Base-by-base conservation (phyloP, 306 rosid genomes). In the Parietaria judaica region DNA sequence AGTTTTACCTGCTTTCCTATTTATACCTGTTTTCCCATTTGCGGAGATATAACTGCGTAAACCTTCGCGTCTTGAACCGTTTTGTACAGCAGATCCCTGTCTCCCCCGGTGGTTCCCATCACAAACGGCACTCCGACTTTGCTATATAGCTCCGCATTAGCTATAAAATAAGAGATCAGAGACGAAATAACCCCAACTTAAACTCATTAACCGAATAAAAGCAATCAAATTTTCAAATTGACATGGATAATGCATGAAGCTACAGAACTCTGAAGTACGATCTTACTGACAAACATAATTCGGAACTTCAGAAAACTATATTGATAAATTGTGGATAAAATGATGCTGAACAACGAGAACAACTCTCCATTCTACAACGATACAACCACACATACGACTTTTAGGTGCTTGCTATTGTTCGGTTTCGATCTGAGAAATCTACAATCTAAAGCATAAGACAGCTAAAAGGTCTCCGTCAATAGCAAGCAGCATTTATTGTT, bases 101-200 rank as follows among this genome's bases (percentile, higher is more conserved):
- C 95, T 48, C 95, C 95, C 37, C 99, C 95, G 3, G 99, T 92
- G 60, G 97, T 92, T 63, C 97, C 95, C 86, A 92, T 92, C 82
- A 92, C 99, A 52, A 88, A 88, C 62, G 95, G 97, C 50, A 88
- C 95, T 49, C 97, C 95, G 43, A 88, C 80, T 68, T 77, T 84
- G 78, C 85, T 58, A 69, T 88, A 92, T 17, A 88, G 81, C 71
- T 78, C 94, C 66, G 94, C 95, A 72, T 92, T 92, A 70, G 65
- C 99, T 88, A 72, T 66, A 80, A 48, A 49, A 43, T 41, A 1
- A 17, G 34, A 68, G 12, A 46, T 71, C 39, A 53, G 51, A 57
- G 53, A 13, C 38, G 50, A n/a, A 54, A 41, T 41, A 41, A 3
- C 45, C 23, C 58, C 46, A 46, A 10, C 31, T 23, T 9, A 61